These are phyloP conservation scores for Boletus barrowsii DNA, from an alignment of 768 basidiomycete species.

Conservation along the genomic window DNA sequence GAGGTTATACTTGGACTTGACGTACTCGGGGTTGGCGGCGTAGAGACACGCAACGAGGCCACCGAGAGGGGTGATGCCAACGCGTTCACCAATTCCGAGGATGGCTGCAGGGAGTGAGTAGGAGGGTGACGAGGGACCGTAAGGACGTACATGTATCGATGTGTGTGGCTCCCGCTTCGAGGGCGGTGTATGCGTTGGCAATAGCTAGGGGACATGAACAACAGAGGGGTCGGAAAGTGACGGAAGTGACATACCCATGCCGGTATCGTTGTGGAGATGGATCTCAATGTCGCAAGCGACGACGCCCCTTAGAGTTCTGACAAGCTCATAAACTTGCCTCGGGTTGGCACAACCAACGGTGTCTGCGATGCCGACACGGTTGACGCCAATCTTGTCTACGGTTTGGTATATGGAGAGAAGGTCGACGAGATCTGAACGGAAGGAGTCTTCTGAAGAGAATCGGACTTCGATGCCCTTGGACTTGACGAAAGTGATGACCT, in stretches of 20 bases:
- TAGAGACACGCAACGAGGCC: conserved; percentile 96
- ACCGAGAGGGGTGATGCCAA: conserved; percentile 97
- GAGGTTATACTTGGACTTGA: conserved; percentile 99
- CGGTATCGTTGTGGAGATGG: conserved; percentile 98
- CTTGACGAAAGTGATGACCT: conserved; percentile 99
- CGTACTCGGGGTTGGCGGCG: conserved; percentile 96
- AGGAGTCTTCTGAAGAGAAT: conserved; percentile 99
- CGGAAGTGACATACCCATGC: conserved; percentile 63
- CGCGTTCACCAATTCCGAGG: conserved; percentile 97
- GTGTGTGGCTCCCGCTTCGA: conserved; percentile 98
- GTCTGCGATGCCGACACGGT: conserved; percentile 98
- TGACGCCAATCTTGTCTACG: conserved; percentile 98
- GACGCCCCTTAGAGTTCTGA: conserved; percentile 92
- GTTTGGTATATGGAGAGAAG: conserved; percentile 98
- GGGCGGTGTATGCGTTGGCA: conserved; percentile 96
- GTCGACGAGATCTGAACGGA: conserved; percentile 99
- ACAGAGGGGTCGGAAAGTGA: neutral
- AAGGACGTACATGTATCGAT: conserved; percentile 84
- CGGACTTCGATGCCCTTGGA: conserved; percentile 99
- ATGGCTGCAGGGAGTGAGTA: conserved; percentile 52
- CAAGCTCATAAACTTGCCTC: conserved; percentile 96
- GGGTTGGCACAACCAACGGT: conserved; percentile 99
- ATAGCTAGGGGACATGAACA: conserved; percentile 56
- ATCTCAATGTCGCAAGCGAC: conserved; percentile 98
- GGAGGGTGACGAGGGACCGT: neutral